phyloP scores from a whole-genome alignment of 1,139 yeast genomes.

The Taphrina flavorubra region DNA sequence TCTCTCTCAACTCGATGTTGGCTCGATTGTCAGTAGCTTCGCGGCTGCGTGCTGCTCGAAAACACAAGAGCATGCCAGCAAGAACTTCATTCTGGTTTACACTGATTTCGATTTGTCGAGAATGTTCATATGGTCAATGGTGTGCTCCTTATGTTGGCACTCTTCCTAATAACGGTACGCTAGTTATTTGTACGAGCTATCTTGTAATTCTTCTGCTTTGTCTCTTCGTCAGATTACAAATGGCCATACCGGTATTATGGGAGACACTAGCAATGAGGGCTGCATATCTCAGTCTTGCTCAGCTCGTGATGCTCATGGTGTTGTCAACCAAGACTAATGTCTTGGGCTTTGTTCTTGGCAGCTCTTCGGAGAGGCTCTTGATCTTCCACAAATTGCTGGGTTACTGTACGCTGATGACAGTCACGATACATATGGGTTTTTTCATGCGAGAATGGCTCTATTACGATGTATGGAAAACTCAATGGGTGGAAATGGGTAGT shows the following conservation, averaged over 20 bases:
- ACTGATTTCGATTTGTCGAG: constrained; percentile 19
- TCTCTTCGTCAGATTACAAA: constrained; percentile 4
- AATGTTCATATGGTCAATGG: constrained; percentile 18
- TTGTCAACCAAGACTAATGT: constrained; percentile 45
- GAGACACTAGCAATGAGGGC: constrained; percentile 43
- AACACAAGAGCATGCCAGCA: constrained; percentile 1
- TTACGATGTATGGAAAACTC: constrained; percentile 41
- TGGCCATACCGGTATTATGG: constrained; percentile 26
- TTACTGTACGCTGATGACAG: constrained; percentile 45
- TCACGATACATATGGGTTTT: constrained; percentile 47
- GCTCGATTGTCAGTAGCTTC: neutral
- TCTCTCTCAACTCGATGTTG: neutral
- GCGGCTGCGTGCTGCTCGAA: constrained; percentile 8
- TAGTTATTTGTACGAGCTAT: constrained; percentile 16
- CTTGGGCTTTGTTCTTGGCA: constrained; percentile 45
- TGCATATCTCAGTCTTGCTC: constrained; percentile 47
- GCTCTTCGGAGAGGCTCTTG: constrained; percentile 44
- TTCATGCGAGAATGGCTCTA: constrained; percentile 45
- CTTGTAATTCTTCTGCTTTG: constrained; percentile 15
- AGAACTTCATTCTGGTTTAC: constrained; percentile 4
- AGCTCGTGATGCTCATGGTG: constrained; percentile 46
- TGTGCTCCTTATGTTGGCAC: constrained; percentile 6
- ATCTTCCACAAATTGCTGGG: constrained; percentile 47
- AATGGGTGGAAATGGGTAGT: constrained; percentile 41
- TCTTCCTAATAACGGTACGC: constrained; percentile 13